Evolutionary conservation across 2,329 filamentous ascomycete species (phyloP).

Genomic region (Fusarium abutilonis): DNA sequence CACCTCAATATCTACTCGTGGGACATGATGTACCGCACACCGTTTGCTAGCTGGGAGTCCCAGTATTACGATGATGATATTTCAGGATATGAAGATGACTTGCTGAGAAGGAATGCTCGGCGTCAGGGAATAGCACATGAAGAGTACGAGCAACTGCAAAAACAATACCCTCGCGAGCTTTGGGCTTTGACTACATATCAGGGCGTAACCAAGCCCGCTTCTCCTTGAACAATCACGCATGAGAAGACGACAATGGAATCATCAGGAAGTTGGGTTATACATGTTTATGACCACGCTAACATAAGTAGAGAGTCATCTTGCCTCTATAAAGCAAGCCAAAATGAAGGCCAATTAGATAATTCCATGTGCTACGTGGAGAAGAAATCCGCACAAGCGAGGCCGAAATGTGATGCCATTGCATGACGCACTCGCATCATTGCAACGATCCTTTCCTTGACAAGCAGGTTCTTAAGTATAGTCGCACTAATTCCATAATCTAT

Average conservation of each 20-base stretch:
- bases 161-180: neutral
- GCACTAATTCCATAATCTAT: too few species aligned
- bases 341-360: too few species aligned
- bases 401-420: neutral
- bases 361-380: too few species aligned
- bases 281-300: too few species aligned
- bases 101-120: neutral
- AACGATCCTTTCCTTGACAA: neutral
- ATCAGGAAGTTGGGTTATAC: too few species aligned
- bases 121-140: neutral
- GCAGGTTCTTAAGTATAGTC: neutral
- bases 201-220: too few species aligned
- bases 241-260: too few species aligned
- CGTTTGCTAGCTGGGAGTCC: neutral
- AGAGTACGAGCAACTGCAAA: neutral
- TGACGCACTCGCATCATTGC: neutral
- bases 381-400: too few species aligned
- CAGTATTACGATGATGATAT: neutral
- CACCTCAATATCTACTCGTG: constrained; percentile 4
- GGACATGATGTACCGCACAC: constrained; percentile 1
- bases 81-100: neutral
- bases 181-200: neutral
- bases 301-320: too few species aligned
- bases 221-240: too few species aligned
- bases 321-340: too few species aligned